Base-by-base conservation (phyloP, 208 protist genomes). In the Trypanosoma vivax region DNA sequence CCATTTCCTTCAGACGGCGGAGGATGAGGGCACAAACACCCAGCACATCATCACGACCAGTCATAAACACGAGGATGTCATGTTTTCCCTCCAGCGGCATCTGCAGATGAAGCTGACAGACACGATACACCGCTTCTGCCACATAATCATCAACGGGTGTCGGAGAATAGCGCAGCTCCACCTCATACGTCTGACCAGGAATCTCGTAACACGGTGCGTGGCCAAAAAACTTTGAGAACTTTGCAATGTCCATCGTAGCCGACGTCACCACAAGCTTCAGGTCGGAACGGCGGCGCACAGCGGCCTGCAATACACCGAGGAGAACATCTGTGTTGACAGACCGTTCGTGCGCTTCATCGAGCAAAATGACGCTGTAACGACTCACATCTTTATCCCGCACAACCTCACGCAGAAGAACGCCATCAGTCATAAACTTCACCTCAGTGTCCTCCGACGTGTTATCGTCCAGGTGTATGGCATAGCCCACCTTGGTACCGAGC, bases 221-320 rank as follows among this genome's bases (percentile, higher is more conserved):
- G 34, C 86, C 94, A 60, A 99, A 99, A 72, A 99, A 99, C 23
- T 54, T 50, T 5, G 84, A 88, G 62, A 99, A 99, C 67, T 98
- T 98, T 1, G 94, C 53, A 3, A 94, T 65, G 65, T 99, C 96
- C 93, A 99, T 97, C 3, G 99, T 99, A 3, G 99, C 99, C 1
- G 96, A 99, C 2, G 98, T 99, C 2, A 99, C 95, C 45, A 99
- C 98, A 1, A 99, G 70, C 73, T 99, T 99, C 5, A 99, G 59
- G 57, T 99, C 98, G 0, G 78, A 56, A 2, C 78, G 64, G 14
- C 70, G 71, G 16, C 73, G 70, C 23, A 96, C 61, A 4, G 94
- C 83, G 9, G 82, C 83, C 58, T 95, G 90, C 30, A 99, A 70
- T 31, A 99, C 79, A 10, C 97, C 97, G 76, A 99, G 97, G 18